A percentile compares a stretch with the other conserved stretches of the same genome.
phyloP scores from a whole-genome alignment of 805 yeast genomes.

The Deakozyma indianensis region DNA sequence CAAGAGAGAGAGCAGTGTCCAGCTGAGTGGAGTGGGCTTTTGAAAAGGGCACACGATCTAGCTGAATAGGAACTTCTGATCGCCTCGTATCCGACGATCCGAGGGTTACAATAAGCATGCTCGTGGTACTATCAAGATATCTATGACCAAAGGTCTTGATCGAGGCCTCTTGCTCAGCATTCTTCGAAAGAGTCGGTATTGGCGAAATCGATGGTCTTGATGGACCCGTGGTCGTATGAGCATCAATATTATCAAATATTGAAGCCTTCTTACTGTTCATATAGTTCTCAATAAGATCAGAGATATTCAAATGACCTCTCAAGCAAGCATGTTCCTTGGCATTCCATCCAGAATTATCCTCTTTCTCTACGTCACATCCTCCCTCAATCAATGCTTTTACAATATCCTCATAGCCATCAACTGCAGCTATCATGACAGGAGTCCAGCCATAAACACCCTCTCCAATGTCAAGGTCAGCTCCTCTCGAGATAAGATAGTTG shows the following conservation, averaged over 20 bases:
- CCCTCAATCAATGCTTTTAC: conserved; percentile 38
- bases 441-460: conserved; percentile 87
- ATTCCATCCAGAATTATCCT: conserved; percentile 87
- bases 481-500: conserved; percentile 38
- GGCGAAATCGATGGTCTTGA: background rate
- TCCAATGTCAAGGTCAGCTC: conserved; percentile 62
- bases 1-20: conserved; percentile 75
- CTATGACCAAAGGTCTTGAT: conserved; percentile 80
- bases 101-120: conserved; percentile 63
- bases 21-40: conserved; percentile 69
- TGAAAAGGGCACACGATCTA: conserved; percentile 61
- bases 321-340: conserved; percentile 95
- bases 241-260: background rate
- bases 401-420: conserved; percentile 57
- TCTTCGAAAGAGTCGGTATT: background rate
- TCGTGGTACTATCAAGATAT: conserved; percentile 47
- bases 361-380: conserved; percentile 39
- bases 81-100: conserved; percentile 76
- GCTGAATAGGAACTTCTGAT: conserved; percentile 41
- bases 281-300: conserved; percentile 16
- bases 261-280: conserved; percentile 1
- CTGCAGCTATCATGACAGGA: conserved; percentile 79
- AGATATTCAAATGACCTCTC: conserved; percentile 68
- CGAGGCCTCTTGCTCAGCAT: conserved; percentile 25
- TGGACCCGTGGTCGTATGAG: background rate